phyloP scores from a whole-genome alignment of 2,329 filamentous ascomycete genomes.

The Beauveria sp. region DNA sequence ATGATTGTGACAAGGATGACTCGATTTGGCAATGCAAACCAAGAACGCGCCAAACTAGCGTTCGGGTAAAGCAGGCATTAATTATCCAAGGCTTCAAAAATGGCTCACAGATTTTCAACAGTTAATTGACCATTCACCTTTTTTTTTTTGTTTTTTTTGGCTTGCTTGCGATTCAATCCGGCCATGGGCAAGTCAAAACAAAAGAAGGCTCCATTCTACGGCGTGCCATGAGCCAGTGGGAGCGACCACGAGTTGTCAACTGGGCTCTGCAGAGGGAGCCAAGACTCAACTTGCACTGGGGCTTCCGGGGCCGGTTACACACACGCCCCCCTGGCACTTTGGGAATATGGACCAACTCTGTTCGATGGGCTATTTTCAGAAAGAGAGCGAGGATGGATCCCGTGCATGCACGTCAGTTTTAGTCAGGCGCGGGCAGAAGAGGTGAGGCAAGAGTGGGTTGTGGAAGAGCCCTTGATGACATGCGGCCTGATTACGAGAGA shows the following conservation, averaged over 20 bases:
- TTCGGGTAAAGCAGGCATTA: neutral
- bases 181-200: neutral
- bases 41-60: neutral
- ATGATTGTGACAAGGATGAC: neutral
- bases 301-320: neutral
- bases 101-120: neutral
- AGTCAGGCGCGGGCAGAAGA: neutral
- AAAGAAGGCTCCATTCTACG: neutral
- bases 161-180: too few relatives aligned
- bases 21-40: too few relatives aligned
- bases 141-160: neutral
- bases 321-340: conserved; percentile 2
- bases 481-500: neutral
- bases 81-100: neutral
- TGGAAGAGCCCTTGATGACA: neutral
- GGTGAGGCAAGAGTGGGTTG: neutral
- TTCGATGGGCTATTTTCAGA: neutral
- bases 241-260: neutral
- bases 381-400: neutral
- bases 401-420: conserved; percentile 9
- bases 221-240: neutral
- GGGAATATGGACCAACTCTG: neutral
- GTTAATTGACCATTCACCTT: neutral
- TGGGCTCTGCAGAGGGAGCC: neutral
- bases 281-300: neutral